Base-by-base conservation (phyloP, 257 asterid species). In the Scutellaria galericulata region DNA sequence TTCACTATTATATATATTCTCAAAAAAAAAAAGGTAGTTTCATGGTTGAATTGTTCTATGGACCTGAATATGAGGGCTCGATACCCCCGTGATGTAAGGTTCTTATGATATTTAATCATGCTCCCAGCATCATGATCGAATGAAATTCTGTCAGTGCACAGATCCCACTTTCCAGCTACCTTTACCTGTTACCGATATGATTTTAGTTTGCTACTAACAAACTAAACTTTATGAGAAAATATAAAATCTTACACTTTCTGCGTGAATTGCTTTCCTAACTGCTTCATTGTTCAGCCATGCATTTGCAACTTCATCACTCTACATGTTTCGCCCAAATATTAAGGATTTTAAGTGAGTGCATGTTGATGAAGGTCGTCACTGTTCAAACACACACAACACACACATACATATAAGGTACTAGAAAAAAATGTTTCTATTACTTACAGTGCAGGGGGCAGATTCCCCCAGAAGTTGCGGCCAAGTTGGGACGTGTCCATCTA, bases 61-160 rank as follows among this genome's bases (percentile, higher is more conserved):
- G 70, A 85, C 93, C 93, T 87, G 90, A 15, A 87, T 71, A 91
- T 85, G 70, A 91, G 87, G 72, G 94, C 97, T 66, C 89, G 95
- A 72, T 85, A 94, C 22, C 99, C 97, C n/a, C 80, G 81, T 22
- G 85, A 71, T 5, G 98, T 89, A 72, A 94, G 98, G 75, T 86
- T 91, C 82, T 79, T 86, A 86, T 94, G 99, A 83, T 86, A 94
- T 69, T 80, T 83, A 81, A 94, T 88, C 99, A 94, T 94, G 86
- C 98, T 94, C 72, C 99, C 99, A 39, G 95, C 78, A 80, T 94
- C 97, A 70, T 87, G 95, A 60, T n/a, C 14, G 64, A 91, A 86
- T 6, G 0, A 0, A 68, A 94, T 87, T 78, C 87, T 80, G 64
- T 2, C 80, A 7, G 99, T 89, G 85, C 99, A 94, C 31, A 89